These are phyloP conservation scores for Allomyces macrogynus DNA, from an alignment of 192 early-diverging fungal genomes.

Conservation along the genomic window DNA sequence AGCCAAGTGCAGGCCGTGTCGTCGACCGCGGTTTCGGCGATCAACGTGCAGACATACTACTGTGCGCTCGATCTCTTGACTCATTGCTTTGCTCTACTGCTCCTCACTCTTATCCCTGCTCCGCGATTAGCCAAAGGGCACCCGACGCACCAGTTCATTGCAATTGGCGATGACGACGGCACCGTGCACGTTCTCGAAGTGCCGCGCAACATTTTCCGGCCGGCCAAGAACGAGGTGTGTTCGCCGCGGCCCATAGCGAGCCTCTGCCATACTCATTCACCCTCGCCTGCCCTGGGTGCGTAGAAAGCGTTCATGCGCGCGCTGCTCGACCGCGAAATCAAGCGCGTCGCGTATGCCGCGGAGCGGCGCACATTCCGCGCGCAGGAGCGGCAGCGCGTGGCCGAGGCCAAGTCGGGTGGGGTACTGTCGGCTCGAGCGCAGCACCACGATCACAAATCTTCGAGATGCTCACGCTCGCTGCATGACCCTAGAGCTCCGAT, in stretches of 20 bases:
- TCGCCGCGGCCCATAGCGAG: too few relatives aligned
- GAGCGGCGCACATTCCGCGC: not conserved
- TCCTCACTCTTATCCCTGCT: too few relatives aligned
- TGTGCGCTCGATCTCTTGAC: not conserved
- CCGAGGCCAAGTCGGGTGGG: not conserved
- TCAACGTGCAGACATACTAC: slow-evolving; percentile 19
- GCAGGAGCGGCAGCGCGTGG: not conserved
- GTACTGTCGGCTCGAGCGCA: not conserved
- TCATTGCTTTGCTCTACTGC: too few relatives aligned
- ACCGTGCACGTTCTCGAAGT: slow-evolving; percentile 42
- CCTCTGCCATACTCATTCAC: too few relatives aligned
- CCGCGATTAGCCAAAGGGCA: not conserved
- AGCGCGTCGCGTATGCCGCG: not conserved
- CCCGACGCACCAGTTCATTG: slow-evolving; percentile 27
- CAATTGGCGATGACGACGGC: slow-evolving; percentile 37
- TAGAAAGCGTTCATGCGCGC: not conserved
- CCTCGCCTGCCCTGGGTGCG: too few relatives aligned
- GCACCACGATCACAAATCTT: not conserved
- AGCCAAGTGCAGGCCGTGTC: slow-evolving; percentile 26
- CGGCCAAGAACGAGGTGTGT: slow-evolving; percentile 32
- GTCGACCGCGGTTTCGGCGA: slow-evolving; percentile 21
- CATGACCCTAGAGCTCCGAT: not conserved
- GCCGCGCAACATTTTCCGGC: slow-evolving; percentile 25
- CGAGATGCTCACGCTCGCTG: not conserved
- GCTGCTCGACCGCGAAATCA: not conserved